Conservation (phyloP, 192 early-diverging fungal genomes). For the Coemansia nantahalensis region DNA sequence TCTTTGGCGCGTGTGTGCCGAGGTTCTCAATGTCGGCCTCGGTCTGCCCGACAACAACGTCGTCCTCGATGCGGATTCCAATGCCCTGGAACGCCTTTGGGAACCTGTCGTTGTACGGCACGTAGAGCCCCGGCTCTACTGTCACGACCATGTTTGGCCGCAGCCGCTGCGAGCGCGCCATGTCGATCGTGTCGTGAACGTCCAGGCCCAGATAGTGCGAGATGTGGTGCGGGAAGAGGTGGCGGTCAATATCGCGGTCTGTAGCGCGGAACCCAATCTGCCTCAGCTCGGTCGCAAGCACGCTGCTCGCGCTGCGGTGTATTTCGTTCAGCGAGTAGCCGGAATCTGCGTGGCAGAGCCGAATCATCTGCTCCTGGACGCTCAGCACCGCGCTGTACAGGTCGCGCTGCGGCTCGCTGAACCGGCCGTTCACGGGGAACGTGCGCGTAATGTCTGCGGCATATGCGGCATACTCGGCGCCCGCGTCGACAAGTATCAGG, state of each 20-base stretch:
- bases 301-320: conserved; percentile 68
- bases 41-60: conserved; percentile 76
- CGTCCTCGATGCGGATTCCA: conserved; percentile 95
- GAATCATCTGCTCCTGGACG: conserved; percentile 82
- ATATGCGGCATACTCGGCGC: conserved; percentile 85
- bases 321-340: conserved; percentile 74
- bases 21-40: conserved; percentile 64
- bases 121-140: conserved; percentile 93
- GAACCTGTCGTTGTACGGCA: conserved; percentile 72
- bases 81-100: conserved; percentile 81
- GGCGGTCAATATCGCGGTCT: conserved; percentile 70
- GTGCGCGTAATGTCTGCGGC: conserved; percentile 92
- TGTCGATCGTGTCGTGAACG: conserved; percentile 84
- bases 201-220: conserved; percentile 94
- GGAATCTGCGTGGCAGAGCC: conserved; percentile 51
- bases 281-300: conserved; percentile 68
- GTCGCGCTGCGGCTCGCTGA: conserved; percentile 72
- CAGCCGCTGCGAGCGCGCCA: conserved; percentile 69
- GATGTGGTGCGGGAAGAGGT: conserved; percentile 92
- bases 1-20: conserved; percentile 75
- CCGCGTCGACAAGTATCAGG: conserved; percentile 87
- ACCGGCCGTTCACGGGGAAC: conserved; percentile 89
- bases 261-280: conserved; percentile 65
- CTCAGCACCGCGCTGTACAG: conserved; percentile 82
- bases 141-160: conserved; percentile 88